Base-by-base conservation (phyloP, 345 rosid species). In the Eucalyptus brandiana region DNA sequence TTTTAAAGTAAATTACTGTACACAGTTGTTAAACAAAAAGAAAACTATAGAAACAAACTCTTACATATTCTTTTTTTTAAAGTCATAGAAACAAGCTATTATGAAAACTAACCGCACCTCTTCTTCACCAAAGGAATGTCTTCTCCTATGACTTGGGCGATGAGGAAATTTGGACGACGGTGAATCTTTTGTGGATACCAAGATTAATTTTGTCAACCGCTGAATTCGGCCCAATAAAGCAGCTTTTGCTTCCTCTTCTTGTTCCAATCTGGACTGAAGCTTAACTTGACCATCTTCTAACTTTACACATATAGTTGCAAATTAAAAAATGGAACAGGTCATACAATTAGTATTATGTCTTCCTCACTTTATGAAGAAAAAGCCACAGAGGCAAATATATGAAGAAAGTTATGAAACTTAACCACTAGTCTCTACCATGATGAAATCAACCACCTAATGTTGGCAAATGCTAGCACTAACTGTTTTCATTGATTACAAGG, bases 81-180 rank as follows among this genome's bases (percentile, higher is more conserved):
- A 30, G 28, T 11, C 42, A 76, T 76, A 76, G 87, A 28, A 51
- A 86, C 65, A 32, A 86, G 62, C 65, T 10, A n/a, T 40, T 86
- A 26, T 50, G 60, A 67, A 47, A 72, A 48, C 60, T 51, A 90
- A 86, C 23, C 62, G 65, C 30, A 97, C 99, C 99, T 98, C 99
- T 94, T 98, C 99, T 95, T 98, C 99, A 65, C 99, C 99, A 92
- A 98, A 98, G 88, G 99, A 97, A 94, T 98, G 99, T 91, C 99
- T 97, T 93, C 99, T 96, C 94, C 98, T 95, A 60, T 93, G 97
- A 92, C 96, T 95, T 65, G 92, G 89, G 69, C 95, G 96, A 48
- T 96, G 94, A 87, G 99, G 93, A 88, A 95, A 58, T 91, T 96
- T 94, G 86, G 98, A 90, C 86, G 98, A 87, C 86, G 96, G 99